Evolutionary conservation across 305 asterid species (phyloP), one percentile per base, ranked within the genome.

Genomic region (Fraxinus greggii): DNA sequence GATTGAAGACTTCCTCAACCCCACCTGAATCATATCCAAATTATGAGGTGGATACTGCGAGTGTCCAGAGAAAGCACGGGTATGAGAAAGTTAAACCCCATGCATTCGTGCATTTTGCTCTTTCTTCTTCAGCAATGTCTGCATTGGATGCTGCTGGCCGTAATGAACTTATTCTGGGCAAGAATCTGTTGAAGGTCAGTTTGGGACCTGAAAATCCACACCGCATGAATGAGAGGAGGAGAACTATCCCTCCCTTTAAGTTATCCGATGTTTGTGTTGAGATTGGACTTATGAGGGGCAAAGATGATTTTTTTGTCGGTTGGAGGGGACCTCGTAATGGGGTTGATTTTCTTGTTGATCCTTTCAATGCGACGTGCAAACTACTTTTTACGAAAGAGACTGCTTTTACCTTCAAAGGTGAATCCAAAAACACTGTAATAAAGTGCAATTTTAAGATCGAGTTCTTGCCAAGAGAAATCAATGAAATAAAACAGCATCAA

Each of bases 1-100:
- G 99, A 79, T 80, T 94, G 83, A 94, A 96, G 90, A 96, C 97
- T 79, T 96, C 98, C 38, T 93, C 98, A 32, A 94, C 98, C 31
- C 98, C 99, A 35, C 83, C 85, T 7, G 94, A 90, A 0, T 86
- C 98, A 5, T 93, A 90, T 84, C 98, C 98, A 19, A 80, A 85
- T 79, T 92, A 81, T 38, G 89, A 86, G 76, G 77, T 84, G 76
- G 90, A 91, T n/a, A 45, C 84, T 2, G 87, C 80, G 13, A 76
- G 2, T 1, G 89, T 89, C 63, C 85, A 72, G 73, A 88, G 86
- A 67, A 92, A 74, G 63, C 69, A 24, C 5, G 89, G 86, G 76
- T 94, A 91, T 32, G 87, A 80, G 77, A 93, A 87, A 86, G 94
- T 94, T 74, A 90, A 84, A 77, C 98, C 97, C 40, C 98, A 96